Conservation (phyloP, 108 stramenopile genomes). For the Nitzschia sp. region DNA sequence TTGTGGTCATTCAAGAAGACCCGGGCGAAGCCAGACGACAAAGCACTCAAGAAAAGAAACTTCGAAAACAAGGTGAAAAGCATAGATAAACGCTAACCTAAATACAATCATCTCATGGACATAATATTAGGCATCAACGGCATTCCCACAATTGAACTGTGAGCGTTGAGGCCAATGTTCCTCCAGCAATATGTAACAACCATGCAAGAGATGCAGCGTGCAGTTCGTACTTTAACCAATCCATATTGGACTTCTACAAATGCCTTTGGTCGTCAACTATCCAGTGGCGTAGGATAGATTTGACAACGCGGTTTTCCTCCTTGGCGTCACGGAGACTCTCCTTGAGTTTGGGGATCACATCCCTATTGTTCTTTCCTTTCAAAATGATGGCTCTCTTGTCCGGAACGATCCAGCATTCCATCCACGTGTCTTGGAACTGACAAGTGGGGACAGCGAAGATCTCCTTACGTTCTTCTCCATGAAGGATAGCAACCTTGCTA, state of each 20-base stretch:
- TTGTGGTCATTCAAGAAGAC: background rate
- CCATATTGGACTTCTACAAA: background rate
- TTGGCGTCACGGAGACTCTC: constrained; percentile 3
- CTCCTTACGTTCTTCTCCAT: constrained; percentile 18
- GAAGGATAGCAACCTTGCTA: background rate
- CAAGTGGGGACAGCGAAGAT: constrained; percentile 18
- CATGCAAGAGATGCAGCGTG: no score
- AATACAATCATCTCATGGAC: no score
- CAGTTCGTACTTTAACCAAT: no score
- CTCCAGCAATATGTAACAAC: no score
- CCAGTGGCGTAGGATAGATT: constrained; percentile 16
- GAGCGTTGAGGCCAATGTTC: no score
- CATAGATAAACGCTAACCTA: no score
- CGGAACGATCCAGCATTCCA: constrained; percentile 21
- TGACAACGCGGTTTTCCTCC: constrained; percentile 6
- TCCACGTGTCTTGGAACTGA: constrained; percentile 16
- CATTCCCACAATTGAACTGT: no score
- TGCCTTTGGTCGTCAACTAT: constrained; percentile 14
- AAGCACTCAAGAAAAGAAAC: no score
- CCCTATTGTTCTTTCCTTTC: constrained; percentile 8
- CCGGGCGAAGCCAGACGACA: background rate
- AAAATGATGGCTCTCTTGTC: constrained; percentile 16
- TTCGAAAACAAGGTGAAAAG: no score
- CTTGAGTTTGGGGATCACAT: constrained; percentile 9
- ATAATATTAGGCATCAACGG: no score